These are phyloP conservation scores for Raffaelea arxii DNA, from an alignment of 2,329 filamentous ascomycete species.

Conservation along the genomic window DNA sequence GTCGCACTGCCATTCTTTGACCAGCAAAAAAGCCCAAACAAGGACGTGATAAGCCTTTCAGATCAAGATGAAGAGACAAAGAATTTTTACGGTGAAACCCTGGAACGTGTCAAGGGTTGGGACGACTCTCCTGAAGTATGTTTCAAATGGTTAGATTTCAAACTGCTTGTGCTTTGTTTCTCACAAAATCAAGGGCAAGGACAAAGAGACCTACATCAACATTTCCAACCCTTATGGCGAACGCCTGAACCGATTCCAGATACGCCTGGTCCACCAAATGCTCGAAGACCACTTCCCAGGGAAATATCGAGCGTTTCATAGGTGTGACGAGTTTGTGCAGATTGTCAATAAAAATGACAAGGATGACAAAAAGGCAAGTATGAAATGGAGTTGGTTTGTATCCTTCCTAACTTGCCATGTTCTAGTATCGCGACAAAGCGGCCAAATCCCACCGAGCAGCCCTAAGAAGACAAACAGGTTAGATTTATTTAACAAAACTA, in stretches of 20 bases:
- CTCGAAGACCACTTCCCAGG: slow-evolving; percentile 13
- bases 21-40: neutral
- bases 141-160: neutral
- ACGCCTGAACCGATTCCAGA: slow-evolving; percentile 17
- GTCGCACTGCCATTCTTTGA: slow-evolving; percentile 1
- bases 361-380: slow-evolving; percentile 4
- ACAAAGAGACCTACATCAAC: slow-evolving; percentile 10
- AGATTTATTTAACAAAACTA: neutral
- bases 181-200: too few relatives aligned
- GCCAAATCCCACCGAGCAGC: slow-evolving; percentile 2
- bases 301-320: slow-evolving; percentile 9
- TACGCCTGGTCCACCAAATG: slow-evolving; percentile 18
- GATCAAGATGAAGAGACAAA: slow-evolving; percentile 4
- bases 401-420: neutral
- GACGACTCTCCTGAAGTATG: neutral
- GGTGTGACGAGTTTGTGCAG: slow-evolving; percentile 10
- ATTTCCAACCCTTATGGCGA: slow-evolving; percentile 15
- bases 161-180: too few relatives aligned
- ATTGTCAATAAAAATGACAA: slow-evolving; percentile 8
- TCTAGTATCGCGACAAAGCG: slow-evolving; percentile 1
- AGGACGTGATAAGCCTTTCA: neutral
- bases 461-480: slow-evolving; percentile 13
- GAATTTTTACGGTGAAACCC: slow-evolving; percentile 2
- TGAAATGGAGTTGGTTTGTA: neutral
- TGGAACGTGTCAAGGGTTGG: slow-evolving; percentile 7